Evolutionary conservation across 2,329 filamentous ascomycete species (phyloP).

Genomic region (Pseudogymnoascus sp.): DNA sequence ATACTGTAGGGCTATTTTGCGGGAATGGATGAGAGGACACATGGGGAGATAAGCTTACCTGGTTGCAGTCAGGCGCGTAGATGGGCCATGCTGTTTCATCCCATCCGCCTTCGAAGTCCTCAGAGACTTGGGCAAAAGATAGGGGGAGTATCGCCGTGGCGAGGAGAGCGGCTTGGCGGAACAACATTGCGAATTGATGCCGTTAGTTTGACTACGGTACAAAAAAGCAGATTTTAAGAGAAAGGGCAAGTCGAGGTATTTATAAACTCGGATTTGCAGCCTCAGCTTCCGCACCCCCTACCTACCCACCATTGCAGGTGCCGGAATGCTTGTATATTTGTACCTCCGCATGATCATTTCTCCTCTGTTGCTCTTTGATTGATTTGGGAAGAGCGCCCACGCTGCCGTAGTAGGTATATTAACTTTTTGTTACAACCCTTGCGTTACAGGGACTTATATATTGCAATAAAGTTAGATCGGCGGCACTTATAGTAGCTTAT

Average conservation of each 20-base stretch:
- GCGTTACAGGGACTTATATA: slow-evolving; percentile 1
- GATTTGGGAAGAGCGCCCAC: slow-evolving; percentile 22
- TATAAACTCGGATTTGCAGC: slow-evolving; percentile 22
- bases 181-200: slow-evolving; percentile 31
- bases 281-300: slow-evolving; percentile 13
- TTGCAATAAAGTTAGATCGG: neutral
- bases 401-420: slow-evolving; percentile 24
- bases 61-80: slow-evolving; percentile 53
- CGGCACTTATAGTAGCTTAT: slow-evolving; percentile 1
- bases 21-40: neutral
- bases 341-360: slow-evolving; percentile 13
- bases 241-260: slow-evolving; percentile 21
- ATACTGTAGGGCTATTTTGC: neutral
- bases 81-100: slow-evolving; percentile 50
- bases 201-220: slow-evolving; percentile 7
- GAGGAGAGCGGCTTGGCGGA: slow-evolving; percentile 37
- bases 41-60: slow-evolving; percentile 28
- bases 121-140: slow-evolving; percentile 40
- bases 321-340: slow-evolving; percentile 14
- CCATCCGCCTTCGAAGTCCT: slow-evolving; percentile 53
- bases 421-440: slow-evolving; percentile 12
- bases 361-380: slow-evolving; percentile 4
- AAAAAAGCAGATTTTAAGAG: slow-evolving; percentile 14
- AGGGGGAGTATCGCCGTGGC: slow-evolving; percentile 41
- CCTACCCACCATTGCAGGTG: slow-evolving; percentile 14